Evolutionary conservation across 2,329 filamentous ascomycete genomes (phyloP).

Genomic region (Fusarium sterilihyphosum): DNA sequence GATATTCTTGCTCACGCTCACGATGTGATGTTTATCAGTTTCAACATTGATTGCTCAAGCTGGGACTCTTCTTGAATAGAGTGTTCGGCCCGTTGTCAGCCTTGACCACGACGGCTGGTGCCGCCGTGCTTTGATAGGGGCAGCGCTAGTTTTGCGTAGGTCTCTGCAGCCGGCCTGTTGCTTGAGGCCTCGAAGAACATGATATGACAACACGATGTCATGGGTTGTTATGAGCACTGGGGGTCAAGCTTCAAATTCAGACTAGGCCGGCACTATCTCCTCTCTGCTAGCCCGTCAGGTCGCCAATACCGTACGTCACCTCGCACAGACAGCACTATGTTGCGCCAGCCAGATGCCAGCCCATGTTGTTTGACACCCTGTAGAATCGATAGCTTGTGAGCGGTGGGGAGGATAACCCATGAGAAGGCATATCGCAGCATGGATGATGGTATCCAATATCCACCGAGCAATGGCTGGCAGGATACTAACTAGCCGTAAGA

Average conservation of each 20-base stretch:
- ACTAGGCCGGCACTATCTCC: slow-evolving; percentile 16
- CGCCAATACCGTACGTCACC: slow-evolving; percentile 35
- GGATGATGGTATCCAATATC: slow-evolving; percentile 12
- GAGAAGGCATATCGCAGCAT: slow-evolving; percentile 21
- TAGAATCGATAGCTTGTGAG: slow-evolving; percentile 22
- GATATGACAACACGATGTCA: slow-evolving; percentile 42
- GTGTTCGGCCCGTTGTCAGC: slow-evolving; percentile 22
- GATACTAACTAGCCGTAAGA: slow-evolving; percentile 1
- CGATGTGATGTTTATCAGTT: background rate
- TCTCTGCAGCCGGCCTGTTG: slow-evolving; percentile 36
- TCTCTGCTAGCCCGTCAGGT: slow-evolving; percentile 10
- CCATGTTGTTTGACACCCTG: slow-evolving; percentile 19
- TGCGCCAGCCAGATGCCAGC: slow-evolving; percentile 15
- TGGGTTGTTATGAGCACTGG: slow-evolving; percentile 15
- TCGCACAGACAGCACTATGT: slow-evolving; percentile 21
- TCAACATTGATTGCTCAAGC: background rate
- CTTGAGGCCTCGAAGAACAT: slow-evolving; percentile 23
- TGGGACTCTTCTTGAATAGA: background rate
- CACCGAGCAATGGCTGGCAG: slow-evolving; percentile 7
- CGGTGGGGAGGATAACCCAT: slow-evolving; percentile 13
- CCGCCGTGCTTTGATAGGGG: slow-evolving; percentile 32
- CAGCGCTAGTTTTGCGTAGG: slow-evolving; percentile 30
- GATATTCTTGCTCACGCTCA: background rate
- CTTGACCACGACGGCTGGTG: slow-evolving; percentile 32
- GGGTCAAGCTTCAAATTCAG: slow-evolving; percentile 24